Conservation (phyloP, 306 rosid genomes). For the Alnus glutinosa region DNA sequence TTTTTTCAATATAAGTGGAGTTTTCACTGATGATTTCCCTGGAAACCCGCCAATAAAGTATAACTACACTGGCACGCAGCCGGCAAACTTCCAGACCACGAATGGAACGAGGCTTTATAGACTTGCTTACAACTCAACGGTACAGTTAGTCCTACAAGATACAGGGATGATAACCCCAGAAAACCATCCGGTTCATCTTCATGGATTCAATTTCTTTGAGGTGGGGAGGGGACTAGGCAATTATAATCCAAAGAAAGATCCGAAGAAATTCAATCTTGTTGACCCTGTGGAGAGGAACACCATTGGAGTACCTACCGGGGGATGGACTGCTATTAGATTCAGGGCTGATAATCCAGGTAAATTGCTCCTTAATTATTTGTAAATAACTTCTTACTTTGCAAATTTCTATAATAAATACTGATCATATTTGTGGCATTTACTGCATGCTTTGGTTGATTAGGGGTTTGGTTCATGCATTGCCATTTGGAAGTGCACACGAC, state of each 20-base stretch:
- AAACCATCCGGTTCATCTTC: conserved; percentile 86
- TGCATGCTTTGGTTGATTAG: conserved; percentile 32
- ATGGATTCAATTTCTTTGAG: conserved; percentile 81
- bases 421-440: not conserved
- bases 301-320: conserved; percentile 72
- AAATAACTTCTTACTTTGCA: too few species aligned
- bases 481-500: conserved; percentile 86
- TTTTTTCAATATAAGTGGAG: conserved; percentile 71
- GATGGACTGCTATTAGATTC: conserved; percentile 85
- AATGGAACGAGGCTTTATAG: conserved; percentile 74
- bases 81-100: conserved; percentile 51
- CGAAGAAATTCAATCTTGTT: conserved; percentile 61
- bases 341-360: conserved; percentile 91
- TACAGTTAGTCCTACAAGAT: conserved; percentile 78
- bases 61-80: conserved; percentile 64
- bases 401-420: too few species aligned
- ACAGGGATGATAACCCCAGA: conserved; percentile 81
- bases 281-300: conserved; percentile 93
- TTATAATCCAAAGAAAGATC: conserved; percentile 58
- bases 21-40: conserved; percentile 82
- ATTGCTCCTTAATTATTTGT: not conserved
- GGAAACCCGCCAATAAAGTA: conserved; percentile 48
- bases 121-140: conserved; percentile 71
- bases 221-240: conserved; percentile 76
- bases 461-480: conserved; percentile 88